phyloP scores from a whole-genome alignment of 225 moss, liverwort and hornwort species.

The Physcomitrellopsis africana region DNA sequence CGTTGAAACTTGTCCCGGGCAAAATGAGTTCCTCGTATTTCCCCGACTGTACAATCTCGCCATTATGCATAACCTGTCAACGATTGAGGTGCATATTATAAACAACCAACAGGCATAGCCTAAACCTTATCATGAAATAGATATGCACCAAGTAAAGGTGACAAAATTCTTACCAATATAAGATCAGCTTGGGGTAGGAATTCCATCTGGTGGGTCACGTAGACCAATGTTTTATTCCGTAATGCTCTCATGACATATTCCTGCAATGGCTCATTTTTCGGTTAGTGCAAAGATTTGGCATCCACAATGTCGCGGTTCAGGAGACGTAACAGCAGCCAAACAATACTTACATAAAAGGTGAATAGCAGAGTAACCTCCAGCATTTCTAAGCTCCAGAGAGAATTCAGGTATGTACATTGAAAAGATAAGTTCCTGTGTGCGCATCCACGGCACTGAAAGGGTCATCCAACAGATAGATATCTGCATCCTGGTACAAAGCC shows the following conservation, averaged over 20 bases:
- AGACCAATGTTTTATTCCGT: conserved; percentile 60
- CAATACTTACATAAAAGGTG: background rate
- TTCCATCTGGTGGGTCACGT: conserved; percentile 72
- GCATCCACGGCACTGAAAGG: conserved; percentile 76
- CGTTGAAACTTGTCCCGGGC: conserved; percentile 52
- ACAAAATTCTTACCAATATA: conserved; percentile 50
- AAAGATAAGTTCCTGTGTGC: conserved; percentile 63
- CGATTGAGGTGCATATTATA: background rate
- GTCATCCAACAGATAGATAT: conserved; percentile 69
- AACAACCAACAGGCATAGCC: background rate
- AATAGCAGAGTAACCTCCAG: background rate
- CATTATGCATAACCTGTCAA: conserved; percentile 62
- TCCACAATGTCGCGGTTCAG: background rate
- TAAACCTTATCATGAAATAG: background rate
- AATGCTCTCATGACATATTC: conserved; percentile 59
- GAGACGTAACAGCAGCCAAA: background rate
- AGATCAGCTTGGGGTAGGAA: conserved; percentile 69
- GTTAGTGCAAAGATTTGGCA: background rate
- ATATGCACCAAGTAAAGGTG: background rate
- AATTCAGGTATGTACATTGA: conserved; percentile 38
- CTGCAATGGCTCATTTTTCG: conserved; percentile 17
- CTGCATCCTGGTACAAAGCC: conserved; percentile 65
- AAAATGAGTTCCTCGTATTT: conserved; percentile 60
- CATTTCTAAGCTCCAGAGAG: background rate
- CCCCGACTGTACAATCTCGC: conserved; percentile 58